Evolutionary conservation across 441 rosid species (phyloP), one percentile per base, ranked within the genome.

Genomic region (Mallotus repandus): DNA sequence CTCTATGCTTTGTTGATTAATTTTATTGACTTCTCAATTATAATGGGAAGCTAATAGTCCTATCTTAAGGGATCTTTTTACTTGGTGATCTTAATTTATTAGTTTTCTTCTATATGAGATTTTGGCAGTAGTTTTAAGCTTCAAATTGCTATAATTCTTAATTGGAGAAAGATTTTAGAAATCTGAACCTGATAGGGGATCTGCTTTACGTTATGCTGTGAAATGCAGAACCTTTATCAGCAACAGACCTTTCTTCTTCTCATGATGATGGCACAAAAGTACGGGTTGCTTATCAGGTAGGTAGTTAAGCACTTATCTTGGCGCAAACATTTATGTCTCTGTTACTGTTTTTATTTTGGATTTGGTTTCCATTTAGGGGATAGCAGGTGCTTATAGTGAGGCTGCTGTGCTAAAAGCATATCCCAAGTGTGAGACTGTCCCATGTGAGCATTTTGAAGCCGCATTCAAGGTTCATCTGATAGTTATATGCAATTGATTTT

Each of bases 331-430:
- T 64, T 32, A 60, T 45, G 18, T 49, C 9, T 76, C 61, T 78
- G 66, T 53, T 57, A 60, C 29, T 63, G 29, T 80, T 53, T 62
- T 76, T 68, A 53, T 53, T 56, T 68, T 70, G 77, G 45, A 72
- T 67, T 61, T 57, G 52, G 25, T 78, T 68, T 48, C 57, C 1
- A 66, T 71, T 83, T 64, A 96, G 99, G 98, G 99, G 19, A 80
- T 89, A 74, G 86, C 95, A 7, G 99, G 99, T 78, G 95, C 97
- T 50, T 93, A 91, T 77, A 87, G 97, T 41, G 99, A 96, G 89
- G 87, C 89, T 77, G 99, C 99, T 13, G 98, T 98, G 45, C 80
- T 85, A 70, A 85, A 90, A 84, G 97, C 88, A 55, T 93, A 90
- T 76, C 98, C 99, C 57, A 86, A 87, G 46, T 89, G 97, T 77